phyloP scores from a whole-genome alignment of 2,329 filamentous ascomycete species.

The Penicillium sp. region DNA sequence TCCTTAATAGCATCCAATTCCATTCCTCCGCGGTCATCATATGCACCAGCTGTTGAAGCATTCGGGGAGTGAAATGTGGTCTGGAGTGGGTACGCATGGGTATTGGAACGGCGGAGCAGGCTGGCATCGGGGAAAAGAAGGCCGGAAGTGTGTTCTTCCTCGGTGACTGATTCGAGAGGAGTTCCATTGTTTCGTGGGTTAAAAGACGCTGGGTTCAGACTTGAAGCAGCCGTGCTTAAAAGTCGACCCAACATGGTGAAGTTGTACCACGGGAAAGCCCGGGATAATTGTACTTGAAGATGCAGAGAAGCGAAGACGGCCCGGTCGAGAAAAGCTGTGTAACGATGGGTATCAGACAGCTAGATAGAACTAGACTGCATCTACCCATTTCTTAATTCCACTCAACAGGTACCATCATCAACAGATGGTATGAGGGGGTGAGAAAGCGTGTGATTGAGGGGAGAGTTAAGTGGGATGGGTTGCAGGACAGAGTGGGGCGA shows the following conservation, averaged over 20 bases:
- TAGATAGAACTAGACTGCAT: conserved; percentile 31
- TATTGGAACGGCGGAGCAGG: conserved; percentile 42
- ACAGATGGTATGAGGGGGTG: conserved; percentile 10
- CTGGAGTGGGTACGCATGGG: conserved; percentile 43
- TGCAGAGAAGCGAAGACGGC: conserved; percentile 15
- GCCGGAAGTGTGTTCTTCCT: conserved; percentile 51
- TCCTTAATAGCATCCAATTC: conserved; percentile 47
- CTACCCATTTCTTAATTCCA: conserved; percentile 36
- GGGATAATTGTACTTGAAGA: conserved; percentile 11
- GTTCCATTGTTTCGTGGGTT: conserved; percentile 35
- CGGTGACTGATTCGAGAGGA: conserved; percentile 49
- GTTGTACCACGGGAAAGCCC: conserved; percentile 5
- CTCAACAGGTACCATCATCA: conserved; percentile 29
- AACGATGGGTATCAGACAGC: conserved; percentile 31
- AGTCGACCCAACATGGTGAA: conserved; percentile 45
- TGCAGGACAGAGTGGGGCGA: conserved; percentile 22
- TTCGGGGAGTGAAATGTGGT: conserved; percentile 46
- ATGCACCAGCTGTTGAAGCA: conserved; percentile 43
- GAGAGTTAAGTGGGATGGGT: conserved; percentile 25
- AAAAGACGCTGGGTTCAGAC: conserved; percentile 43
- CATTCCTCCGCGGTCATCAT: conserved; percentile 49
- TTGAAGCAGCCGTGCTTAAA: conserved; percentile 45
- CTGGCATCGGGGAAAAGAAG: conserved; percentile 49
- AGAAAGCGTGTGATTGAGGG: conserved; percentile 11
- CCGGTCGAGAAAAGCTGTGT: conserved; percentile 17